Evolutionary conservation across 1,284 basidiomycete species (phyloP).

Genomic region (Ceratobasidium sp.): DNA sequence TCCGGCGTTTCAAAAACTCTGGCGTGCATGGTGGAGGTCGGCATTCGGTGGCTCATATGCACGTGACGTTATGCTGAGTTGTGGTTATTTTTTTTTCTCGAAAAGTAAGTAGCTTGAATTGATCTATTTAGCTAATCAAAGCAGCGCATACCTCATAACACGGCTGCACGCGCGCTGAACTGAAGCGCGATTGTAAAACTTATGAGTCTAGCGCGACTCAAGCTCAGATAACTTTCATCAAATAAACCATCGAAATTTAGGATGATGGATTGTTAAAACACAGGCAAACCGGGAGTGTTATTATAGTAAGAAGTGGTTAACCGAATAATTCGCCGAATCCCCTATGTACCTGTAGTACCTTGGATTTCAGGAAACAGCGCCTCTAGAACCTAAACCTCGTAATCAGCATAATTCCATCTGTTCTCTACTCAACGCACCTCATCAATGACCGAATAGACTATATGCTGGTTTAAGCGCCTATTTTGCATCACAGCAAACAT

Average conservation of each 20-base stretch:
- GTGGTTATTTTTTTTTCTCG: no score
- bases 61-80: background rate
- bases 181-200: no score
- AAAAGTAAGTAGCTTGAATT: no score
- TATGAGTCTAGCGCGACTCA: no score
- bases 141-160: no score
- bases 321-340: background rate
- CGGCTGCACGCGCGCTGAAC: no score
- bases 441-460: constrained; percentile 87
- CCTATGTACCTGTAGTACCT: background rate
- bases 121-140: no score
- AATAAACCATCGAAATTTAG: no score
- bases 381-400: constrained; percentile 65
- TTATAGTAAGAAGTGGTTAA: background rate
- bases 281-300: background rate
- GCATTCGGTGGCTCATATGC: background rate
- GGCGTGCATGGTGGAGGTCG: background rate
- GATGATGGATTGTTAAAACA: no score
- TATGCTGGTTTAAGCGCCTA: constrained; percentile 90
- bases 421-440: constrained; percentile 69
- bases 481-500: constrained; percentile 96
- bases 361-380: constrained; percentile 71
- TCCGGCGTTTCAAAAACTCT: background rate
- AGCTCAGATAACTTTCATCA: no score
- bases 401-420: constrained; percentile 10